Percentiles rank a stretch among this genome's conserved stretches.
Evolutionary conservation across 2,329 filamentous ascomycete species (phyloP).

Genomic region (Conoideocrella luteorostrata): DNA sequence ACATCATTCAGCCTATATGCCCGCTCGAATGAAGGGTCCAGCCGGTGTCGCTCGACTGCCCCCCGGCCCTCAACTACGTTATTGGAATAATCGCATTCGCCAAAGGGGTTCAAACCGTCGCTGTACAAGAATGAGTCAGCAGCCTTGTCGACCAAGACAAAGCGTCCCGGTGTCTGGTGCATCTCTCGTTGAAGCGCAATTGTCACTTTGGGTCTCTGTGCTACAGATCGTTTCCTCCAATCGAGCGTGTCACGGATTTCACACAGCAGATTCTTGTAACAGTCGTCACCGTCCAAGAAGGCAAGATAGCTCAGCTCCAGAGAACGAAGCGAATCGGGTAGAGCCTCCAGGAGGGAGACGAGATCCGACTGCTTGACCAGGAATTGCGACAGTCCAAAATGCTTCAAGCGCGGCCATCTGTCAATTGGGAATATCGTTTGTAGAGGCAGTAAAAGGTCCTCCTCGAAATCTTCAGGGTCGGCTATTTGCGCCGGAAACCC

Average conservation of each 20-base stretch:
- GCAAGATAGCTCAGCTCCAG: slow-evolving; percentile 27
- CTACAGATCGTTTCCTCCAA: neutral
- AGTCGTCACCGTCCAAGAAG: slow-evolving; percentile 15
- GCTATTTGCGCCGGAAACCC: neutral
- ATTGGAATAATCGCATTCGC: neutral
- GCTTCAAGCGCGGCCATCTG: slow-evolving; percentile 19
- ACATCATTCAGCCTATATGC: too few species aligned
- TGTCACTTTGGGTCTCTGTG: neutral
- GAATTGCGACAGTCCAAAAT: slow-evolving; percentile 24
- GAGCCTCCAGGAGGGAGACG: slow-evolving; percentile 18
- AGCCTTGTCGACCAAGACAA: neutral
- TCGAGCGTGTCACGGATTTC: neutral
- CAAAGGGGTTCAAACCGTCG: neutral
- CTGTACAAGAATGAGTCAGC: neutral
- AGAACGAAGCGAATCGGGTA: slow-evolving; percentile 22
- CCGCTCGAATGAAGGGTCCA: neutral
- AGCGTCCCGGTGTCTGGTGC: too few species aligned
- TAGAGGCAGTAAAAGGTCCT: slow-evolving; percentile 18
- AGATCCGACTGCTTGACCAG: slow-evolving; percentile 20
- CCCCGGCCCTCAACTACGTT: neutral
- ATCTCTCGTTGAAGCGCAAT: neutral
- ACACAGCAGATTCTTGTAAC: neutral
- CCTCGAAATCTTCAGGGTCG: neutral
- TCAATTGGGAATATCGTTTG: slow-evolving; percentile 23
- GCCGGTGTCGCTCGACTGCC: neutral